These are phyloP conservation scores for Aspergillus unguis DNA, from an alignment of 2,329 filamentous ascomycete genomes.

Conservation along the genomic window DNA sequence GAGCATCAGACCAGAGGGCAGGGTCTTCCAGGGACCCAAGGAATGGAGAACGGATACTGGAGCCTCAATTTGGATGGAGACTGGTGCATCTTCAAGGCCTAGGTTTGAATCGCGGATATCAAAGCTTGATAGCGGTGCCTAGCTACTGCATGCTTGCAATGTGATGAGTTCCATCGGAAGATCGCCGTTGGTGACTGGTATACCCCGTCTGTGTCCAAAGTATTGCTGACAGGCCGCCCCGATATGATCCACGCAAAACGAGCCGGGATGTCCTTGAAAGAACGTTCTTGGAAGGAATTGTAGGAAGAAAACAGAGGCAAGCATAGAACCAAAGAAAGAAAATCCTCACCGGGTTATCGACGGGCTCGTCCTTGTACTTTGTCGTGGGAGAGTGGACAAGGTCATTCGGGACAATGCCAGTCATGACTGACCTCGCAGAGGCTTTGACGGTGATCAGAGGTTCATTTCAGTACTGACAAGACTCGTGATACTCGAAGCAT, in stretches of 20 bases:
- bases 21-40: background rate
- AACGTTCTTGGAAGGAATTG: background rate
- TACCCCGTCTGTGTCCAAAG: background rate
- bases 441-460: background rate
- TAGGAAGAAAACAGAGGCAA: background rate
- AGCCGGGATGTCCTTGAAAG: constrained; percentile 17
- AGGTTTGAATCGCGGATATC: background rate
- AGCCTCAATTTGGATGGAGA: constrained; percentile 9
- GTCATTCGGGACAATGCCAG: constrained; percentile 45
- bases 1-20: background rate
- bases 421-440: constrained; percentile 35
- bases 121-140: background rate
- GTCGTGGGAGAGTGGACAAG: constrained; percentile 35
- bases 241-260: constrained; percentile 11
- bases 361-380: constrained; percentile 49
- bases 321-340: constrained; percentile 15
- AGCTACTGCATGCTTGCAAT: constrained; percentile 1
- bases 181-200: background rate
- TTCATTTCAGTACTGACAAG: constrained; percentile 6
- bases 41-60: constrained; percentile 4
- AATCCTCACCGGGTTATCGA: constrained; percentile 46
- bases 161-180: background rate
- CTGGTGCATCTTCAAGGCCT: background rate
- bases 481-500: constrained; percentile 6
- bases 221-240: constrained; percentile 7